Percentiles rank a stretch among this genome's conserved stretches.
These are phyloP conservation scores for Cytospora chrysosperma DNA, from an alignment of 2,329 filamentous ascomycete genomes.

Conservation along the genomic window DNA sequence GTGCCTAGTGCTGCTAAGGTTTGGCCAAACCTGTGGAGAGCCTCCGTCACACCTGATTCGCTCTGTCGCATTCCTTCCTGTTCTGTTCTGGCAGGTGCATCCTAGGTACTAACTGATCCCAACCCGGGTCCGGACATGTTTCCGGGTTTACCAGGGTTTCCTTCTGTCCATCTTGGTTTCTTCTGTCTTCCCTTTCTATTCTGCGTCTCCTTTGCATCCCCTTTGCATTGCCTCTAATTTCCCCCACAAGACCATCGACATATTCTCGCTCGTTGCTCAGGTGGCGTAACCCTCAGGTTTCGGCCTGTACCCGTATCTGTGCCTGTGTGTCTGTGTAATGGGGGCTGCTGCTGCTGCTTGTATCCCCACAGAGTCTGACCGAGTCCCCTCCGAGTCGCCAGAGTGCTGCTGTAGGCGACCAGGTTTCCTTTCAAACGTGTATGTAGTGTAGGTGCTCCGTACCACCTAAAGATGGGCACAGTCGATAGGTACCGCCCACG, in stretches of 20 bases:
- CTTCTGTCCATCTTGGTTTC: not conserved
- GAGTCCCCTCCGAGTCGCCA: not conserved
- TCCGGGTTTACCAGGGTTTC: not conserved
- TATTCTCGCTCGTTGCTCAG: not conserved
- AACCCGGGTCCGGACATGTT: not conserved
- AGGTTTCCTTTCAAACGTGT: not conserved
- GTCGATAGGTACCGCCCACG: not conserved
- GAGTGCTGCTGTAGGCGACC: not conserved
- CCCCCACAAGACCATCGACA: not conserved
- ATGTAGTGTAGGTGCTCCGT: not conserved
- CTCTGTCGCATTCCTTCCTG: not conserved
- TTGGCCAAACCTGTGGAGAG: not conserved
- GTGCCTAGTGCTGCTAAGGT: no score
- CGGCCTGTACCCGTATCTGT: not conserved
- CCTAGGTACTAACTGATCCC: not conserved
- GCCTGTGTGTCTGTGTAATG: not conserved
- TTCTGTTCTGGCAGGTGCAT: not conserved
- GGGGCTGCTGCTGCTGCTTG: not conserved
- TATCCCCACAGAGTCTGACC: not conserved
- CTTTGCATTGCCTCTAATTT: not conserved
- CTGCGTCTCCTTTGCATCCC: no score
- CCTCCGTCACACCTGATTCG: not conserved
- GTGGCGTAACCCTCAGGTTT: not conserved
- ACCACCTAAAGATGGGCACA: not conserved
- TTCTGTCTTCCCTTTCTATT: not conserved